Evolutionary conservation across 345 rosid species (phyloP).

Genomic region (Syzygium grande): DNA sequence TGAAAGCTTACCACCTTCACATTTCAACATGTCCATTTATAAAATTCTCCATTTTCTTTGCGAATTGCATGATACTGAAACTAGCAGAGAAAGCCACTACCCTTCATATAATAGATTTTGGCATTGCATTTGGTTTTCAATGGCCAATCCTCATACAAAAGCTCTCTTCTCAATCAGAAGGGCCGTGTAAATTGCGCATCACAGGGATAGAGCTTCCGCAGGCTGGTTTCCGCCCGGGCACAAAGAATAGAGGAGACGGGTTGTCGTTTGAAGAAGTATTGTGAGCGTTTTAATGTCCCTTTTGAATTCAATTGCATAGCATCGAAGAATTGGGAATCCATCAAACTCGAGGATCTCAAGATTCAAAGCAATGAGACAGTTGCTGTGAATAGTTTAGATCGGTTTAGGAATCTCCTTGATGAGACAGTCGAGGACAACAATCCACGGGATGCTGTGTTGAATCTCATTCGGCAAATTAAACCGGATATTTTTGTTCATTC

Average conservation of each 20-base stretch:
- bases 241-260: slow-evolving; percentile 22
- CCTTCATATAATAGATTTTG: slow-evolving; percentile 38
- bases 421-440: slow-evolving; percentile 14
- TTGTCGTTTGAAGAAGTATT: slow-evolving; percentile 13
- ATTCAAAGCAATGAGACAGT: slow-evolving; percentile 7
- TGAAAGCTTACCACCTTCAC: slow-evolving; percentile 20
- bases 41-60: slow-evolving; percentile 12
- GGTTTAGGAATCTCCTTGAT: slow-evolving; percentile 15
- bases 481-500: slow-evolving; percentile 14
- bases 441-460: slow-evolving; percentile 16
- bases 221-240: slow-evolving; percentile 16
- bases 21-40: slow-evolving; percentile 15
- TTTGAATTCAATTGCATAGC: slow-evolving; percentile 22
- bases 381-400: slow-evolving; percentile 14
- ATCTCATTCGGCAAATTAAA: slow-evolving; percentile 18
- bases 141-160: slow-evolving; percentile 21
- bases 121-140: slow-evolving; percentile 41
- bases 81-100: slow-evolving; percentile 9
- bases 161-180: slow-evolving; percentile 8
- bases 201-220: slow-evolving; percentile 29
- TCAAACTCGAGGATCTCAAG: slow-evolving; percentile 17
- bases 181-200: slow-evolving; percentile 21
- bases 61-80: slow-evolving; percentile 5
- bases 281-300: slow-evolving; percentile 23
- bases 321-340: slow-evolving; percentile 27